Conservation (phyloP, 169 alveolate genomes). For the Cryptosporidium baileyi region DNA sequence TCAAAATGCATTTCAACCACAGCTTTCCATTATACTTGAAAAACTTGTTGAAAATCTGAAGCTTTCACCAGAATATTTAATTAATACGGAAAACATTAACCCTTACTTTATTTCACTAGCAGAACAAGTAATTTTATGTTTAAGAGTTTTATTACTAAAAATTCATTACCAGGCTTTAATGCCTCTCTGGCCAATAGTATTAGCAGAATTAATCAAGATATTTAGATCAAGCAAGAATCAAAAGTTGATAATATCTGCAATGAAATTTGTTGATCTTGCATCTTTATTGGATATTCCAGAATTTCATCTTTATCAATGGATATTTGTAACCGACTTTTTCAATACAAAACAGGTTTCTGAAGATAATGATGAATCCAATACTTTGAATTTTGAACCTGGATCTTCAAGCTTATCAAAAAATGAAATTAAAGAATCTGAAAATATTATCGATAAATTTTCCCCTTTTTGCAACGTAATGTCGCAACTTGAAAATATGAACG, state of each 20-base stretch:
- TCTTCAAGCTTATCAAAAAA: neutral
- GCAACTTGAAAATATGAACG: neutral
- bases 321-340: constrained; percentile 68
- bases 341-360: neutral
- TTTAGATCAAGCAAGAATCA: constrained; percentile 62
- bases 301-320: constrained; percentile 77
- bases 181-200: constrained; percentile 77
- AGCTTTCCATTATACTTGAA: constrained; percentile 77
- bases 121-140: constrained; percentile 73
- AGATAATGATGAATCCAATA: neutral
- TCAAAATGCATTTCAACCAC: constrained; percentile 74
- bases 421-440: neutral
- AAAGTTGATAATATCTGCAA: constrained; percentile 66
- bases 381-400: neutral
- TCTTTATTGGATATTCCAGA: constrained; percentile 75
- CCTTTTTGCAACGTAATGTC: constrained; percentile 49
- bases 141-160: constrained; percentile 72
- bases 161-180: constrained; percentile 70
- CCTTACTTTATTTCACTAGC: constrained; percentile 35
- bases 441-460: constrained; percentile 6
- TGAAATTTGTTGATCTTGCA: constrained; percentile 77
- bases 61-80: constrained; percentile 42
- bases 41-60: constrained; percentile 76
- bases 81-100: neutral
- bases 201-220: constrained; percentile 74